Evolutionary conservation across 2,329 filamentous ascomycete genomes (phyloP), one percentile per base, ranked within the genome.

Genomic region (Alternaria tenuissima): DNA sequence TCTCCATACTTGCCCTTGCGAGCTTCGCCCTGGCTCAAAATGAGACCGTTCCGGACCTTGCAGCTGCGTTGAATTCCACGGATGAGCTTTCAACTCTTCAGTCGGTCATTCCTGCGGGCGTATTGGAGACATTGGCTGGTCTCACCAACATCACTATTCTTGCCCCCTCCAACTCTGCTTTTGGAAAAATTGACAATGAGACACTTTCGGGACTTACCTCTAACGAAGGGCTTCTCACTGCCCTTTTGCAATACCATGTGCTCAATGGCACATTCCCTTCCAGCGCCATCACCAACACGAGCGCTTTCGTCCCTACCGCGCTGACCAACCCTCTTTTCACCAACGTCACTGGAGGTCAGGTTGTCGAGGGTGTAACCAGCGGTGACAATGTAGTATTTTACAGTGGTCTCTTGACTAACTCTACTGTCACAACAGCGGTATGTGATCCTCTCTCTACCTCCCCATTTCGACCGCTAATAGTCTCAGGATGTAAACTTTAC

Each of bases 291-390:
- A 78, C 73, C 5, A 76, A 78, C 30, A 78, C 71, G 43, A 79
- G 81, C 38, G 67, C 71, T 9, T 86, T 87, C 67, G 68, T 82
- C 2, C 81, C 81, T 14, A 84, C 83, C 3, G 71, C 84, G 7
- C 77, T 90, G 55, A 84, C 77, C 18, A 82, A 86, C 63, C 52
- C 78, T 22, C 77, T 80, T 0, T 89, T 84, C 71, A 79, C 84
- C 64, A 88, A 88, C 57, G 82, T 90, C 11, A 87, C 85, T 3
- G 85, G 83, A 34, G 87, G 87, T 2, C 88, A 90, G 71, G 80
- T 85, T 9, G 82, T 89, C 4, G 79, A 86, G 61, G 80, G 80
- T 5, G 66, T 79, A n/a, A 61, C 69, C 3, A 56, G 75, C 5
- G 79, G 82, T 43, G 76, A 78, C 30, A 79, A 80, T 6, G 82